These are phyloP conservation scores for Diaporthe sp. DNA, from an alignment of 2,329 filamentous ascomycete genomes.

Conservation along the genomic window DNA sequence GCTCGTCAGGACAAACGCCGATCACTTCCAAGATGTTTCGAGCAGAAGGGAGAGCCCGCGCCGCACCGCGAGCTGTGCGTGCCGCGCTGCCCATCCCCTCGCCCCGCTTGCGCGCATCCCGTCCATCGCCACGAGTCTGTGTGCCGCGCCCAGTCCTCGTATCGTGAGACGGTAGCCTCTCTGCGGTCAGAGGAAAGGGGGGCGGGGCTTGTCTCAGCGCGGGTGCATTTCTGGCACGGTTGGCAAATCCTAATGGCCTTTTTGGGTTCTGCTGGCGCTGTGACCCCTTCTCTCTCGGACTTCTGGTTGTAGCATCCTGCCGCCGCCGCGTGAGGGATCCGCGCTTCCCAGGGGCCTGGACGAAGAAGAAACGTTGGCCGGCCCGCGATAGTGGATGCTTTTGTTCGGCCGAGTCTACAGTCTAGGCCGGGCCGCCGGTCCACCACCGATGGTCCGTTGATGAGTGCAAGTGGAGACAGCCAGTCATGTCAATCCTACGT, in stretches of 20 bases:
- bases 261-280: not conserved
- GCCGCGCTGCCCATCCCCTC: not conserved
- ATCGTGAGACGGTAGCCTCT: constrained; percentile 33
- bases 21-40: constrained; percentile 23
- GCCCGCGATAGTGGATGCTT: constrained; percentile 10
- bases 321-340: not conserved
- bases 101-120: constrained; percentile 11
- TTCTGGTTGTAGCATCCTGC: not conserved
- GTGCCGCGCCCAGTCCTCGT: constrained; percentile 34
- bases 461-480: constrained; percentile 2
- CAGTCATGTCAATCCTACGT: not conserved
- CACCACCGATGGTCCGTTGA: not conserved
- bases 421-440: constrained; percentile 6
- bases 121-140: constrained; percentile 23
- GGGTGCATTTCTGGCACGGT: constrained; percentile 1
- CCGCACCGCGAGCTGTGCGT: constrained; percentile 27
- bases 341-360: not conserved
- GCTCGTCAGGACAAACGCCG: not conserved
- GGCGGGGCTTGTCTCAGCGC: constrained; percentile 14
- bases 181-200: constrained; percentile 21
- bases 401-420: constrained; percentile 14
- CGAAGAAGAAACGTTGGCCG: constrained; percentile 8
- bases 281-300: not conserved
- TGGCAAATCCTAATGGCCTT: not conserved
- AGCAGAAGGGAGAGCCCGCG: constrained; percentile 13